A percentile compares a stretch with the other conserved stretches of the same genome.
Evolutionary conservation across 2,329 filamentous ascomycete species (phyloP).

Genomic region (Botrytis sinoallii): DNA sequence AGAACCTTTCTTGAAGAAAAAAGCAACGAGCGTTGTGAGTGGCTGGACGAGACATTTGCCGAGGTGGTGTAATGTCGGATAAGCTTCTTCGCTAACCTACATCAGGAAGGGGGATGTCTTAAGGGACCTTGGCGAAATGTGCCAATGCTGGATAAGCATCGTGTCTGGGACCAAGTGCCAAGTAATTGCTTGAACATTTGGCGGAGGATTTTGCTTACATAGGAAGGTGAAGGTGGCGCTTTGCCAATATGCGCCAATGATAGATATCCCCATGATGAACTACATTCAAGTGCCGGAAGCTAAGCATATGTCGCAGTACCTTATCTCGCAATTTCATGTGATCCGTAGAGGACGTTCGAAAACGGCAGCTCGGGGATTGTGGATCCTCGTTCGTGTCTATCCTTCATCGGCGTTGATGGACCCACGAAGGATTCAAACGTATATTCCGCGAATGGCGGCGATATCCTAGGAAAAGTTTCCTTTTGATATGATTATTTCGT

Average conservation of each 20-base stretch:
- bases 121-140: constrained; percentile 5
- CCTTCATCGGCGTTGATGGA: background rate
- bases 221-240: constrained; percentile 12
- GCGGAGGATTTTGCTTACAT: background rate
- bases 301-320: background rate
- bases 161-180: background rate
- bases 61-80: background rate
- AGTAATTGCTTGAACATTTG: background rate
- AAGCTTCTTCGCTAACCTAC: background rate
- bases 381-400: background rate
- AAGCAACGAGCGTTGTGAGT: background rate
- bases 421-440: background rate
- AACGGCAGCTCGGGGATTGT: background rate
- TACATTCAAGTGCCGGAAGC: background rate
- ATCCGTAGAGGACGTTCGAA: background rate
- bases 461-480: background rate
- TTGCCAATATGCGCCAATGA: constrained; percentile 10
- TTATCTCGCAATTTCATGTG: constrained; percentile 2
- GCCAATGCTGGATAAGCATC: background rate
- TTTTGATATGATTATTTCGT: background rate
- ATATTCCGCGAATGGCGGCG: background rate
- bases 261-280: background rate
- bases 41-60: background rate
- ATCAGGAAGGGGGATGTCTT: constrained; percentile 1
- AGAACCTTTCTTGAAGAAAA: background rate